Evolutionary conservation across 768 basidiomycete species (phyloP).

Genomic region (Boletus reticuloceps): DNA sequence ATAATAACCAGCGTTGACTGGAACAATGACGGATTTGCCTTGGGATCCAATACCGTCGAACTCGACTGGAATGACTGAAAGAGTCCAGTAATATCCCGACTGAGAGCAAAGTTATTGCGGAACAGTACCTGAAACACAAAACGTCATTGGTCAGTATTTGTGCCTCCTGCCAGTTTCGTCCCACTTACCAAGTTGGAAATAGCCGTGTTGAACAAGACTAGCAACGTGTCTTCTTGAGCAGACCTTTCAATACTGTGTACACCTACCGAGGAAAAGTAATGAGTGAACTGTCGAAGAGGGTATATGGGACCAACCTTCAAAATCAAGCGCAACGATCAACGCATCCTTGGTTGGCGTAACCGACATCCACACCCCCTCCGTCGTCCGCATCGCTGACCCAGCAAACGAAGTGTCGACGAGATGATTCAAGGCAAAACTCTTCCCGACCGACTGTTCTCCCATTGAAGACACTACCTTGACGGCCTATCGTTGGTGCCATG

Average conservation of each 20-base stretch:
- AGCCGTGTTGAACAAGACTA: constrained; percentile 64
- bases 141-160: not conserved
- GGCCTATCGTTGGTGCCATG: constrained; percentile 34
- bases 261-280: not conserved
- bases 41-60: constrained; percentile 56
- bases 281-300: not conserved
- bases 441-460: constrained; percentile 68
- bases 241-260: constrained; percentile 41
- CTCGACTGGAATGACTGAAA: constrained; percentile 64
- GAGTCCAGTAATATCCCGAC: constrained; percentile 38
- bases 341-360: constrained; percentile 56
- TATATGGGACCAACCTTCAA: constrained; percentile 44
- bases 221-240: constrained; percentile 59
- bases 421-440: constrained; percentile 58
- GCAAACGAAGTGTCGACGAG: constrained; percentile 64
- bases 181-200: constrained; percentile 55
- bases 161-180: not conserved
- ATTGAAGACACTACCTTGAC: constrained; percentile 66
- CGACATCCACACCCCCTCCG: constrained; percentile 68
- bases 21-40: constrained; percentile 56
- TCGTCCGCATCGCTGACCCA: constrained; percentile 63
- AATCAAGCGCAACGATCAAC: constrained; percentile 59
- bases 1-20: constrained; percentile 59
- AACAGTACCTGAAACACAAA: constrained; percentile 47
- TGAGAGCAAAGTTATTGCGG: constrained; percentile 63